Conservation (phyloP, 176 grass and related monocot genomes). For the Saccharum spontaneum region DNA sequence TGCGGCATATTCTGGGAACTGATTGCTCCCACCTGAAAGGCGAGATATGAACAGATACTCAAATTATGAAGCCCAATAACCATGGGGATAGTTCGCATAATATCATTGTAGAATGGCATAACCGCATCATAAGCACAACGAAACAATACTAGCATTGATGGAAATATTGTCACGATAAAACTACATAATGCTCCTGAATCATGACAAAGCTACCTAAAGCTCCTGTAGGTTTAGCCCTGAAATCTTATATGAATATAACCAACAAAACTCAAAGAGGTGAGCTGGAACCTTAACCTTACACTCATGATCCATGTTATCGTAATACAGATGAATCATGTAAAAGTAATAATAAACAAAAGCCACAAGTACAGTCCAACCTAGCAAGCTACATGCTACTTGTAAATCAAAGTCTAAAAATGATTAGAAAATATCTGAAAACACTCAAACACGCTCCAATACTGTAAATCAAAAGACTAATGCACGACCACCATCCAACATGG, state of each 20-base stretch:
- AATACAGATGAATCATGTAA: neutral
- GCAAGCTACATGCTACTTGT: neutral
- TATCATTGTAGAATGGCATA: constrained; percentile 19
- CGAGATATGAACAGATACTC: constrained; percentile 22
- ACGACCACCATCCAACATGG: neutral
- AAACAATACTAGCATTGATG: neutral
- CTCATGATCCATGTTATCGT: neutral
- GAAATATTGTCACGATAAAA: neutral
- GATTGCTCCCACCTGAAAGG: constrained; percentile 93
- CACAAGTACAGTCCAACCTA: neutral
- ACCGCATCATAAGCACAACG: neutral
- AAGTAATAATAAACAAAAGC: neutral
- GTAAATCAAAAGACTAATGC: neutral
- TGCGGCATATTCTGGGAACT: constrained; percentile 83
- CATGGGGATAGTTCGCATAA: neutral
- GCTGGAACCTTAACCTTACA: neutral
- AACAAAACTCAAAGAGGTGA: neutral
- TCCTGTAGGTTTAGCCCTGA: neutral
- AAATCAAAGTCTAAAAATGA: neutral
- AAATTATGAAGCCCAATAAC: constrained; percentile 9
- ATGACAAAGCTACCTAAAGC: constrained; percentile 1
- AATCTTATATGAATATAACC: constrained; percentile 8
- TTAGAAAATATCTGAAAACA: constrained; percentile 3
- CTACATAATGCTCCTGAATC: constrained; percentile 16
- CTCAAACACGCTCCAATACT: neutral